Conservation (phyloP, 129 eudicot genomes). For the Artemisia annua region DNA sequence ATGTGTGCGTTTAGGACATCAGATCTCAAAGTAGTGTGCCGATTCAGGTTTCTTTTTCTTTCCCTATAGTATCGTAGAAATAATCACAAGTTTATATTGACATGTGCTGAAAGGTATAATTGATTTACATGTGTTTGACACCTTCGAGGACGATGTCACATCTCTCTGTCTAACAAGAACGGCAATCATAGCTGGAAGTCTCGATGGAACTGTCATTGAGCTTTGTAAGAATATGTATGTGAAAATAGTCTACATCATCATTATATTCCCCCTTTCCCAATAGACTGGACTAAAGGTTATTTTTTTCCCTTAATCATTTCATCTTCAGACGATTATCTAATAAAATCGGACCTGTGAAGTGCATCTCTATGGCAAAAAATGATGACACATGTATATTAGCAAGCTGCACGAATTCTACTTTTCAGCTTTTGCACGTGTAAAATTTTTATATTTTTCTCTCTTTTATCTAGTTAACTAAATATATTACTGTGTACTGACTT, state of each 20-base stretch:
- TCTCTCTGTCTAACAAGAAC: constrained; percentile 80
- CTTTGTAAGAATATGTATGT: constrained; percentile 89
- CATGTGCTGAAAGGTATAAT: too few species aligned
- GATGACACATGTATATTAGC: constrained; percentile 76
- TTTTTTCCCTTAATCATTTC: not conserved
- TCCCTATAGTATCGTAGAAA: too few species aligned
- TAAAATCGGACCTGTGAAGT: constrained; percentile 85
- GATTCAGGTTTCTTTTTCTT: too few species aligned
- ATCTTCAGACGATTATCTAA: constrained; percentile 69
- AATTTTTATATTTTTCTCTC: not conserved
- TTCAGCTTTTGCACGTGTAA: constrained; percentile 85
- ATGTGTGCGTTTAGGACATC: too few species aligned
- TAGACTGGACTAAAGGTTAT: not conserved
- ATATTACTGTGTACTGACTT: constrained; percentile 17
- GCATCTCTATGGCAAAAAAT: constrained; percentile 82
- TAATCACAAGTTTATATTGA: too few species aligned
- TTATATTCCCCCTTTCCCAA: not conserved
- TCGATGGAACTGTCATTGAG: constrained; percentile 96
- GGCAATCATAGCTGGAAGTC: constrained; percentile 96
- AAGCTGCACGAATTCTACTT: constrained; percentile 75
- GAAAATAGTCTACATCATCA: constrained; percentile 2
- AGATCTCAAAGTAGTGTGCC: too few species aligned
- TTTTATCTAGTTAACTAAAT: constrained; percentile 1
- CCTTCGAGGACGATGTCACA: constrained; percentile 85
- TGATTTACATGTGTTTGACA: constrained; percentile 51